phyloP scores from a whole-genome alignment of 148 eudicot genomes.

The Suaeda aralocaspica region DNA sequence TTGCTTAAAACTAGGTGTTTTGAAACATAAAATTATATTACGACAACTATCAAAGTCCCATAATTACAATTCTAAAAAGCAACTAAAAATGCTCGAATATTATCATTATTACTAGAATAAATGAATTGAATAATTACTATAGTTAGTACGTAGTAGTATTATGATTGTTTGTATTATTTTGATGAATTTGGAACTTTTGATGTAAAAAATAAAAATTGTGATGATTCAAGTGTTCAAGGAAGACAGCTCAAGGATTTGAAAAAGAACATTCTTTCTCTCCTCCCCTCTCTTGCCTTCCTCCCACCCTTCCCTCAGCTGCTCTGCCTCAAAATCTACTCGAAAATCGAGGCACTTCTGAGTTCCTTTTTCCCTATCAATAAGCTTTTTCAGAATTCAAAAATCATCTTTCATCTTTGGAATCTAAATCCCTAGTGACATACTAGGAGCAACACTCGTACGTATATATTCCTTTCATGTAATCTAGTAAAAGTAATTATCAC shows the following conservation, averaged over 20 bases:
- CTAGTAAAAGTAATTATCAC: too few relatives aligned
- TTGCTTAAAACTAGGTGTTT: too few relatives aligned
- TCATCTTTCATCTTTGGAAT: constrained; percentile 26
- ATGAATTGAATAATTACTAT: neutral
- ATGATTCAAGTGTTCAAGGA: constrained; percentile 29
- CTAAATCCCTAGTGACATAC: constrained; percentile 13
- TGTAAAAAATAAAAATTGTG: constrained; percentile 12
- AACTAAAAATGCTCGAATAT: too few relatives aligned
- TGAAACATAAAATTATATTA: too few relatives aligned
- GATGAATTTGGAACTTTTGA: constrained; percentile 31
- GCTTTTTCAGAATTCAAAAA: constrained; percentile 52
- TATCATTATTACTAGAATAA: too few relatives aligned
- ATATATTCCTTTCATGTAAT: too few relatives aligned
- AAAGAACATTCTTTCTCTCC: constrained; percentile 31
- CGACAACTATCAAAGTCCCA: too few relatives aligned
- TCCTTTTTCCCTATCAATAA: constrained; percentile 15
- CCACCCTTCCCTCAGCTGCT: neutral
- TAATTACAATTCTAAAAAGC: too few relatives aligned
- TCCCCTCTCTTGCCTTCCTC: neutral
- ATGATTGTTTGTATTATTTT: neutral
- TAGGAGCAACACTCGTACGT: neutral
- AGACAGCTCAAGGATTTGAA: constrained; percentile 36
- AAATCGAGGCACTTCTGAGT: constrained; percentile 9
- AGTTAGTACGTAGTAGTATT: neutral
- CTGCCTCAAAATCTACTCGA: constrained; percentile 26